Evolutionary conservation across 352 stramenopile species (phyloP).

Genomic region (Aphanomyces astaci): DNA sequence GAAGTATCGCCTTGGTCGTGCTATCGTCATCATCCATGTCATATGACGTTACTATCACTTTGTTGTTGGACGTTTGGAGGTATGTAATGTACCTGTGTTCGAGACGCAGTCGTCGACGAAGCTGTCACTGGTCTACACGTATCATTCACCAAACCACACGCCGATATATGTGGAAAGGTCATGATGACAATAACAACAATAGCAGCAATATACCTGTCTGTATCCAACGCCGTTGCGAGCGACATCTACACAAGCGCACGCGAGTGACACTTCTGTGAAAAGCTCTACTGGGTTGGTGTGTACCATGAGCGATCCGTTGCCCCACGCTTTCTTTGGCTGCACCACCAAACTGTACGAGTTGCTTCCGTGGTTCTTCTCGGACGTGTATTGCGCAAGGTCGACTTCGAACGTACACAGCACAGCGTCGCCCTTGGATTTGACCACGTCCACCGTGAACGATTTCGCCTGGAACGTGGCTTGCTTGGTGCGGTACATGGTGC

Average conservation of each 20-base stretch:
- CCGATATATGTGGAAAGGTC: too few relatives aligned
- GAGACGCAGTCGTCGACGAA: not conserved
- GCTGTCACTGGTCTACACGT: not conserved
- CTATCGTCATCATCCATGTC: too few relatives aligned
- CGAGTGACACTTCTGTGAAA: not conserved
- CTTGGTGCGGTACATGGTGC: slow-evolving; percentile 19
- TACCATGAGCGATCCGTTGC: slow-evolving; percentile 16
- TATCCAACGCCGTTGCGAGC: not conserved
- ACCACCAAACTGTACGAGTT: not conserved
- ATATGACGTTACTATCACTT: not conserved
- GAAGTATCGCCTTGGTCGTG: not conserved
- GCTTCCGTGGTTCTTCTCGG: slow-evolving; percentile 2
- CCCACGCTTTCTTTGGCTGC: slow-evolving; percentile 12
- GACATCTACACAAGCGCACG: not conserved
- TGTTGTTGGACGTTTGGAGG: not conserved
- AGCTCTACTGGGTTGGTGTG: not conserved
- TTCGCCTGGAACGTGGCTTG: slow-evolving; percentile 6
- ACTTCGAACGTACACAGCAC: slow-evolving; percentile 11
- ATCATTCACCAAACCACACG: too few relatives aligned
- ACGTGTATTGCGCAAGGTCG: slow-evolving; percentile 11
- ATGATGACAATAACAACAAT: too few relatives aligned
- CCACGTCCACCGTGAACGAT: slow-evolving; percentile 2
- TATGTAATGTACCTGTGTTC: too few relatives aligned
- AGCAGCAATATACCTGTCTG: slow-evolving; percentile 1
- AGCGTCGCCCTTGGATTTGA: not conserved